Evolutionary conservation across 2,329 filamentous ascomycete genomes (phyloP).

Genomic region (Penicillium sp.): DNA sequence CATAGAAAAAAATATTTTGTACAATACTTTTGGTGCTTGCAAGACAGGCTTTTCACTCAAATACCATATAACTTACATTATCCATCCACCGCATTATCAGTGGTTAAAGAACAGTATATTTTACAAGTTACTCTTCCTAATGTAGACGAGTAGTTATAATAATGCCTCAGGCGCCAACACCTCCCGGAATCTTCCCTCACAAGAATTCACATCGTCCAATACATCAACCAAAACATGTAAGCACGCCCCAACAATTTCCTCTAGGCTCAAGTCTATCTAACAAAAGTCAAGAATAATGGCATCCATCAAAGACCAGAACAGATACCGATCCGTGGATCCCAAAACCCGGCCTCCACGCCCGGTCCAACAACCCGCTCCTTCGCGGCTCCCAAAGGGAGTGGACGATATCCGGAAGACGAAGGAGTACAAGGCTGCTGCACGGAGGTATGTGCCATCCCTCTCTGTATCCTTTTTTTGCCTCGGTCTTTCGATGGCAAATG

Average conservation of each 20-base stretch:
- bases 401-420: slow-evolving; percentile 43
- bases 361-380: slow-evolving; percentile 9
- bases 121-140: neutral
- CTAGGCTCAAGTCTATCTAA: neutral
- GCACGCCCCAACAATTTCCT: neutral
- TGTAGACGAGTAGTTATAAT: neutral
- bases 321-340: slow-evolving; percentile 20
- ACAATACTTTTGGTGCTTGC: neutral
- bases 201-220: neutral
- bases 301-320: slow-evolving; percentile 4
- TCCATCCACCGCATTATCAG: neutral
- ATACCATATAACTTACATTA: neutral
- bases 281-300: neutral
- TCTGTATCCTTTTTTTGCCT: neutral
- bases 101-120: neutral
- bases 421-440: slow-evolving; percentile 41
- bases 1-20: too few species aligned
- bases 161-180: slow-evolving; percentile 5
- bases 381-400: slow-evolving; percentile 9
- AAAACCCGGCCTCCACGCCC: slow-evolving; percentile 14
- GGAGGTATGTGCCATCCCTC: slow-evolving; percentile 30
- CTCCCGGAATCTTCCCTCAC: slow-evolving; percentile 1
- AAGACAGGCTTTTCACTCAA: neutral
- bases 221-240: neutral
- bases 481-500: neutral